Base-by-base conservation (phyloP, 2,329 filamentous ascomycete genomes). In the Diaporthe eres region DNA sequence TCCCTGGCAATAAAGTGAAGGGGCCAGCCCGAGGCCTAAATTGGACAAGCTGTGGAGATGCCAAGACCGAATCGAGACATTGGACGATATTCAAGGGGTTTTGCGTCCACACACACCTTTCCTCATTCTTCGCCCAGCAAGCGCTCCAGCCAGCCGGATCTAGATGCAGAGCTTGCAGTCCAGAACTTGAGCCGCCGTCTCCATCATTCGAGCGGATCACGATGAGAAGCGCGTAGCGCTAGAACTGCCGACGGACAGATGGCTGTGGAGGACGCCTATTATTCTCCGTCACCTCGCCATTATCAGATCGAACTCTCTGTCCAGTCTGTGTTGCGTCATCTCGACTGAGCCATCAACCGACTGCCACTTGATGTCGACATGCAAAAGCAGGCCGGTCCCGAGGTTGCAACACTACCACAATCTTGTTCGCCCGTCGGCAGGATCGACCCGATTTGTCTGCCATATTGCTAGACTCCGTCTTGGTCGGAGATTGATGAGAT, bases 1-100 rank as follows among this genome's bases (percentile, higher is more conserved):
- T 65, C 4, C 31, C 65, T 39, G 63, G 22, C 22, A 37, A 68
- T 53, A 68, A 68, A 68, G 63, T 68, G 63, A 51, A 68, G 44
- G 63, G 63, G 63, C 63, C 44, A 68, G 47, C 4, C 63, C 63
- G 47, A 68, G 19, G 47, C 63, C 63, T 3, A 51, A 68, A 12
- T 25, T 39, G 65, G 65, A 68, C 31, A 39, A 68, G 65, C 13
- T 68, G 65, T 68, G 65, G 65, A 53, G 65, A 25, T 68, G 65
- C 65, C 65, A 68, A 68, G 65, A 68, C 65, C 65, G 8, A 39
- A 68, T 68, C 47, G 65, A 68, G 47, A 68, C 65, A 68, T 53
- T 68, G 65, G 65, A 39, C 19, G 47, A 68, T 22, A 68, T 68
- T 68, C 47, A 42, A 68, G 65, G 65, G 65, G 65, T 39, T 28